Evolutionary conservation across 192 early-diverging fungal genomes (phyloP).

Genomic region (Coemansia umbellata): DNA sequence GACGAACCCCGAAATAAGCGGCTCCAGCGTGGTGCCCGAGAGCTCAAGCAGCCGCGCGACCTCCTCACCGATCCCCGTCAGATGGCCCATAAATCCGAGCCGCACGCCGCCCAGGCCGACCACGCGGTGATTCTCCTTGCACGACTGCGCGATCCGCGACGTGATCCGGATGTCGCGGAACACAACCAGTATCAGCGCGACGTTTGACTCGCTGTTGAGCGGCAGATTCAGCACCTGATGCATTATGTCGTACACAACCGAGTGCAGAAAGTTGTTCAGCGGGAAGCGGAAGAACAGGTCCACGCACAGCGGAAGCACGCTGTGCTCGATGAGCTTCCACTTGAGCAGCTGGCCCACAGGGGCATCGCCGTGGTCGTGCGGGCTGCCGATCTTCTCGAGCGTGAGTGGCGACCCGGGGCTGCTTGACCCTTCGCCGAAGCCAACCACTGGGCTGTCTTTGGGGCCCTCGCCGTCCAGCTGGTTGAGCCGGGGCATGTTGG

Average conservation of each 20-base stretch:
- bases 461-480: constrained; percentile 2
- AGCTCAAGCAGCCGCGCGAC: constrained; percentile 86
- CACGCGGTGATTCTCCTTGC: constrained; percentile 76
- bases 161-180: constrained; percentile 87
- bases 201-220: constrained; percentile 61
- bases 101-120: constrained; percentile 82
- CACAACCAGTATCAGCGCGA: constrained; percentile 59
- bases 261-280: constrained; percentile 99
- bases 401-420: neutral
- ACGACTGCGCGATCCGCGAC: constrained; percentile 77
- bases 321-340: constrained; percentile 61
- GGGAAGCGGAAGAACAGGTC: constrained; percentile 90
- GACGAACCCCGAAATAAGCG: constrained; percentile 41
- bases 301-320: constrained; percentile 61
- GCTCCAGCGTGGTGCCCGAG: constrained; percentile 39
- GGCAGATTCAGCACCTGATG: constrained; percentile 96
- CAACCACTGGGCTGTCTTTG: constrained; percentile 24
- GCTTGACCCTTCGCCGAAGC: neutral
- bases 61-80: constrained; percentile 97
- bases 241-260: constrained; percentile 98
- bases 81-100: constrained; percentile 97
- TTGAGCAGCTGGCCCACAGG: constrained; percentile 74
- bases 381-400: neutral
- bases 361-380: constrained; percentile 20
- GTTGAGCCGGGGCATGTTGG: constrained; percentile 79